Evolutionary conservation across 129 eudicot genomes (phyloP).

Genomic region (Glebionis coronaria): DNA sequence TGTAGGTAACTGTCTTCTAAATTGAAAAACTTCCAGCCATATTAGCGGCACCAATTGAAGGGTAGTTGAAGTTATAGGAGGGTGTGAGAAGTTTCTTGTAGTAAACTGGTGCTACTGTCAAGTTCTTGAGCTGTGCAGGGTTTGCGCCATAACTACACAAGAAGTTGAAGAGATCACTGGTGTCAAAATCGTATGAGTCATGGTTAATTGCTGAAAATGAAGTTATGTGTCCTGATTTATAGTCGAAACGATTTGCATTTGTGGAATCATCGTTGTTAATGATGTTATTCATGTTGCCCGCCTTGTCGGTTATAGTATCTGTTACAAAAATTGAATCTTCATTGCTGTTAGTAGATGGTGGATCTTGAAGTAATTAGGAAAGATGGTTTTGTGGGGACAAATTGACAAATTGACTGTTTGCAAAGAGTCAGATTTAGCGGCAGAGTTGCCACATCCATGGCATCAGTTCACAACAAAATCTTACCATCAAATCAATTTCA

Average conservation of each 20-base stretch:
- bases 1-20: constrained; percentile 52
- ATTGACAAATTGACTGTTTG: neutral
- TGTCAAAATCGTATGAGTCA: constrained; percentile 53
- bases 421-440: neutral
- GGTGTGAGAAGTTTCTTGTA: constrained; percentile 40
- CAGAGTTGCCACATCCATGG: neutral
- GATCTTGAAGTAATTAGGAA: neutral
- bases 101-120: too few species aligned
- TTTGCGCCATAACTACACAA: constrained; percentile 66
- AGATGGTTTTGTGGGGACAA: neutral
- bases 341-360: neutral
- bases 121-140: constrained; percentile 45
- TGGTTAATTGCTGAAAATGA: constrained; percentile 49
- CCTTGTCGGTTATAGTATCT: constrained; percentile 43
- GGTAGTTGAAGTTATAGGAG: constrained; percentile 58
- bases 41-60: constrained; percentile 59
- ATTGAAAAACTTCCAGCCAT: constrained; percentile 50
- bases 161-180: constrained; percentile 43
- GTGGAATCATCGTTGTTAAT: constrained; percentile 41
- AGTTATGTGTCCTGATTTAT: constrained; percentile 67
- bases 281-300: constrained; percentile 44
- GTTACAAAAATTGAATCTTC: constrained; percentile 12
- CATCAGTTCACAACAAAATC: too few species aligned
- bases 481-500: too few species aligned
- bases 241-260: constrained; percentile 51